phyloP scores from a whole-genome alignment of 768 basidiomycete species.

The Russula griseocarnosa region DNA sequence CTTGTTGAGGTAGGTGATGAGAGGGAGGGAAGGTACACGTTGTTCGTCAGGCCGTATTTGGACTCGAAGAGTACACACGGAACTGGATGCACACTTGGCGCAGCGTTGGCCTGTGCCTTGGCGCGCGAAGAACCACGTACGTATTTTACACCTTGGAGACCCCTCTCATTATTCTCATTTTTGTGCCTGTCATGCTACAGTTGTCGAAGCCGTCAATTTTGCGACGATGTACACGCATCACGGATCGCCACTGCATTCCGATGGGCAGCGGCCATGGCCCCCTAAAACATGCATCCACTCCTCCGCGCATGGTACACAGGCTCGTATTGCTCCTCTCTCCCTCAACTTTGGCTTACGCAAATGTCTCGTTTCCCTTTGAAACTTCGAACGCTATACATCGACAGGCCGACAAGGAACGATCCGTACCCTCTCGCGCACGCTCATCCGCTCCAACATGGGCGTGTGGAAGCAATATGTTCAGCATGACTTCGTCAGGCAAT shows the following conservation, averaged over 20 bases:
- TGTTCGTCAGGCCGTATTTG: constrained; percentile 60
- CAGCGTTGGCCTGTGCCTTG: constrained; percentile 69
- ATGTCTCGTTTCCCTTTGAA: not conserved
- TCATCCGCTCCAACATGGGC: constrained; percentile 53
- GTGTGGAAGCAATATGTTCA: constrained; percentile 74
- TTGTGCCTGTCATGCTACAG: constrained; percentile 34
- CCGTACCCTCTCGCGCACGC: constrained; percentile 65
- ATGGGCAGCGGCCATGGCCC: constrained; percentile 80
- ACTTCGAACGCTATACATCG: not conserved
- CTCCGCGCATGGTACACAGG: constrained; percentile 47
- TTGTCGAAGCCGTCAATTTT: constrained; percentile 52
- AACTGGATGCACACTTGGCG: constrained; percentile 88
- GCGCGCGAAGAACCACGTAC: constrained; percentile 46
- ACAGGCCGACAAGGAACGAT: constrained; percentile 49
- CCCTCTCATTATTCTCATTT: not conserved
- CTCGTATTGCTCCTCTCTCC: constrained; percentile 40
- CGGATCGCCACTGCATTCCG: constrained; percentile 62
- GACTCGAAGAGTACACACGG: constrained; percentile 79
- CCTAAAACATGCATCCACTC: constrained; percentile 74
- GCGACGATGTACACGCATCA: constrained; percentile 70
- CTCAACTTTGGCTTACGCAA: not conserved
- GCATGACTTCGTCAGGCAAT: constrained; percentile 76
- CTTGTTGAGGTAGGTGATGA: constrained; percentile 42
- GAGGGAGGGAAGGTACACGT: constrained; percentile 30
- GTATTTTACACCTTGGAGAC: constrained; percentile 29